Conservation (phyloP, 768 basidiomycete species). For the Serendipita sp. region DNA sequence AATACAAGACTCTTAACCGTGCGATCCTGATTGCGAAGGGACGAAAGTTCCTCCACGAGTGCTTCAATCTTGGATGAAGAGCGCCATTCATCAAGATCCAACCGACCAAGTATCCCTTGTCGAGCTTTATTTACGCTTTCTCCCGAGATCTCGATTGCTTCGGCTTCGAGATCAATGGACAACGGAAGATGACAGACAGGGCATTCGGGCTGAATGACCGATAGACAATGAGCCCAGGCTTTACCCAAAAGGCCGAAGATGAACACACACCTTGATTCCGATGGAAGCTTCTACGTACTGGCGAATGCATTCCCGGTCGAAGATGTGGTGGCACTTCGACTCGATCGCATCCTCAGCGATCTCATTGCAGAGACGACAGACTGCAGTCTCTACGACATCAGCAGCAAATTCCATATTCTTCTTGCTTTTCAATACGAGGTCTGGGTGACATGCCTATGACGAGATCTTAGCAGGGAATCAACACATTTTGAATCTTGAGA, state of each 20-base stretch:
- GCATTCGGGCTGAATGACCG: conserved; percentile 53
- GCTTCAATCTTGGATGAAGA: conserved; percentile 98
- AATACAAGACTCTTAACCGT: conserved; percentile 96
- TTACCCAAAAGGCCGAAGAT: not conserved
- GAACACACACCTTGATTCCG: conserved; percentile 38
- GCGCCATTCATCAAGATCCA: conserved; percentile 79
- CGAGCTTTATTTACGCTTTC: conserved; percentile 28
- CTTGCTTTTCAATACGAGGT: conserved; percentile 80
- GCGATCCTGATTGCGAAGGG: conserved; percentile 63
- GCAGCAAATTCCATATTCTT: conserved; percentile 35
- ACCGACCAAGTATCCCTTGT: conserved; percentile 85
- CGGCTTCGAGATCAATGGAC: conserved; percentile 91
- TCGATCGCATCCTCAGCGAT: conserved; percentile 94
- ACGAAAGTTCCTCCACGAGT: conserved; percentile 80
- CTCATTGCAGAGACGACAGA: conserved; percentile 94
- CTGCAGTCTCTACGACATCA: conserved; percentile 53
- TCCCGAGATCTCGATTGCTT: conserved; percentile 72
- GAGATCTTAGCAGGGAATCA: not conserved
- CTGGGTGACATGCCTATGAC: conserved; percentile 33
- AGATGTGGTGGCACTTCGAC: conserved; percentile 83
- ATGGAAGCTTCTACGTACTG: conserved; percentile 71
- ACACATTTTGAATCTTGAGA: conserved; percentile 22
- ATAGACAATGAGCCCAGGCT: not conserved
- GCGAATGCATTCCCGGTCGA: conserved; percentile 88
- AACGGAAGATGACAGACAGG: conserved; percentile 87